Percentiles rank a stretch among this genome's conserved stretches.
Evolutionary conservation across 805 yeast species (phyloP).

Genomic region (Scheffersomyces stipitis): DNA sequence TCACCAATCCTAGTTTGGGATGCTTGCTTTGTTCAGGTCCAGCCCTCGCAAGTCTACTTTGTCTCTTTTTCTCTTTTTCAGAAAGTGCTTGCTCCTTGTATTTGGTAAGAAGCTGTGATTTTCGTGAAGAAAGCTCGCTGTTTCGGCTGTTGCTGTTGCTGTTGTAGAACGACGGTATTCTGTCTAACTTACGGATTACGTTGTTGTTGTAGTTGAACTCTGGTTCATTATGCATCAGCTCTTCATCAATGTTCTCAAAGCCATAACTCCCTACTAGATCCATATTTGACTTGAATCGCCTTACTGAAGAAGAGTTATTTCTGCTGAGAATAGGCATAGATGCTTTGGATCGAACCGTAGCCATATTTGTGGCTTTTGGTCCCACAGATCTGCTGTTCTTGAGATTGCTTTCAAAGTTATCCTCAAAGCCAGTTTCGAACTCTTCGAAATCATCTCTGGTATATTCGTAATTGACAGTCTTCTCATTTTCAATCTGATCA

Average conservation of each 20-base stretch:
- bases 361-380: not conserved
- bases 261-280: conserved; percentile 18
- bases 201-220: conserved; percentile 33
- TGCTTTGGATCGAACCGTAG: conserved; percentile 11
- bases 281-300: conserved; percentile 35
- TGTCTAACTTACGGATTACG: conserved; percentile 35
- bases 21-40: not conserved
- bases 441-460: conserved; percentile 36
- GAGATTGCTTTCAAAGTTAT: conserved; percentile 7
- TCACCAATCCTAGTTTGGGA: conserved; percentile 30
- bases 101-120: conserved; percentile 1
- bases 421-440: conserved; percentile 39
- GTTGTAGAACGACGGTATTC: conserved; percentile 43
- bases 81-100: not conserved
- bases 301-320: conserved; percentile 8
- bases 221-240: conserved; percentile 12
- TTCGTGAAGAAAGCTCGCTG: conserved; percentile 9
- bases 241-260: conserved; percentile 4
- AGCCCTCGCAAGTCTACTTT: not conserved
- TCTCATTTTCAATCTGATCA: conserved; percentile 32
- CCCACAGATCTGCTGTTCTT: not conserved
- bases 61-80: not conserved
- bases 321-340: conserved; percentile 22
- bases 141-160: conserved; percentile 32
- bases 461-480: conserved; percentile 35